These are phyloP conservation scores for Penicillium arizonense DNA, from an alignment of 495 filamentous ascomycete species.

Conservation along the genomic window DNA sequence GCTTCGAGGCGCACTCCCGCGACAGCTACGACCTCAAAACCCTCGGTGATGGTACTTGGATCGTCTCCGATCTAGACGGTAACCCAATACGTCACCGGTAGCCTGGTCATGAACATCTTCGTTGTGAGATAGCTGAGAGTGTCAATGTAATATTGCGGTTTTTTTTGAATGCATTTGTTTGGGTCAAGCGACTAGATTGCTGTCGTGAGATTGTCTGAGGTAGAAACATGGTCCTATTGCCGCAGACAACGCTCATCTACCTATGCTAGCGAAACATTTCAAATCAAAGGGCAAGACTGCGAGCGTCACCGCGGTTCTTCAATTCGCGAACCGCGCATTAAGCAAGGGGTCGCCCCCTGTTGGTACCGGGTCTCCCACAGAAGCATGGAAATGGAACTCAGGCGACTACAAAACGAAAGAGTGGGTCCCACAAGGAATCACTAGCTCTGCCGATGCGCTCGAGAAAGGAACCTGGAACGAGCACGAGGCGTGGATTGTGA, in stretches of 20 bases:
- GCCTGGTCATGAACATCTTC: too few relatives aligned
- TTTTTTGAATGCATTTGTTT: too few relatives aligned
- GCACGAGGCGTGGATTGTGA: conserved; percentile 33
- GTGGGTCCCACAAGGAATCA: conserved; percentile 42
- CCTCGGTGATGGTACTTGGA: too few relatives aligned
- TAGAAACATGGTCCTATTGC: background rate
- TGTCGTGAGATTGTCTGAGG: too few relatives aligned
- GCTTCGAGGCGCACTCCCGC: too few relatives aligned
- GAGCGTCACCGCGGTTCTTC: conserved; percentile 31
- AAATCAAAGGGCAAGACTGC: conserved; percentile 17
- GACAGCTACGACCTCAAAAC: too few relatives aligned
- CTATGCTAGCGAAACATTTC: conserved; percentile 17
- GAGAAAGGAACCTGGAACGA: conserved; percentile 30
- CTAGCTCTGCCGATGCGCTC: conserved; percentile 35
- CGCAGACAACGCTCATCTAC: conserved; percentile 10
- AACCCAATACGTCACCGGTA: too few relatives aligned
- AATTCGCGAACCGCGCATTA: conserved; percentile 34
- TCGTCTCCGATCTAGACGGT: too few relatives aligned
- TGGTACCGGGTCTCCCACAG: conserved; percentile 23
- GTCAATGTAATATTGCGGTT: too few relatives aligned
- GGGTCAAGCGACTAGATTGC: too few relatives aligned
- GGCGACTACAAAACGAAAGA: conserved; percentile 32
- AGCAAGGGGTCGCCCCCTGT: conserved; percentile 13
- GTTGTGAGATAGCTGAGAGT: too few relatives aligned
- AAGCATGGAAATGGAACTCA: conserved; percentile 24